Evolutionary conservation across 2,329 filamentous ascomycete species (phyloP).

Genomic region (Dactylonectria macrodidyma): DNA sequence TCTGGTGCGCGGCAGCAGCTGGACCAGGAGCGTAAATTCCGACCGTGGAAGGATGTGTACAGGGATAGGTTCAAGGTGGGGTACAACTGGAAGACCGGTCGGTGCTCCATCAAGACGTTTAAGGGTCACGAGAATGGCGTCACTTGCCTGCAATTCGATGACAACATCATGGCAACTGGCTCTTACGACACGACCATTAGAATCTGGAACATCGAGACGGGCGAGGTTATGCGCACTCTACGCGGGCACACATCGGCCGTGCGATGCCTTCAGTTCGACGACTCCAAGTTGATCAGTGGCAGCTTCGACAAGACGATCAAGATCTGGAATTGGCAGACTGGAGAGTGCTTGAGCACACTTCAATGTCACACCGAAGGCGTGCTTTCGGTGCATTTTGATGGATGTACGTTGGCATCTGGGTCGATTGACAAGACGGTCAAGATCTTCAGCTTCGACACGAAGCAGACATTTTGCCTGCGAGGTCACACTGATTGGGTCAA

Average conservation of each 20-base stretch:
- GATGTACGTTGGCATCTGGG: constrained; percentile 86
- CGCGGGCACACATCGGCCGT: constrained; percentile 87
- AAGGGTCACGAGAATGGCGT: constrained; percentile 87
- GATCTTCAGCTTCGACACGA: constrained; percentile 92
- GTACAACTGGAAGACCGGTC: constrained; percentile 96
- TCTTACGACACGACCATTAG: constrained; percentile 97
- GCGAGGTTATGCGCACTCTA: constrained; percentile 88
- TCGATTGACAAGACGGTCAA: constrained; percentile 92
- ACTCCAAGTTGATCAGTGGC: constrained; percentile 90
- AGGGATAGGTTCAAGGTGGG: constrained; percentile 95
- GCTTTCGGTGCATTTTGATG: constrained; percentile 89
- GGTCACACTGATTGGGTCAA: constrained; percentile 98
- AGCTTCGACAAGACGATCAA: constrained; percentile 90
- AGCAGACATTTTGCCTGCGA: constrained; percentile 82
- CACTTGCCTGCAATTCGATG: constrained; percentile 75
- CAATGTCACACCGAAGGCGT: constrained; percentile 86
- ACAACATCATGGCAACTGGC: constrained; percentile 91
- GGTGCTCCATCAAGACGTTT: constrained; percentile 87
- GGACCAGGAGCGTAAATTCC: constrained; percentile 64
- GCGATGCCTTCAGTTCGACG: constrained; percentile 92
- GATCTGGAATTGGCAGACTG: constrained; percentile 97
- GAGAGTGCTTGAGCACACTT: constrained; percentile 86
- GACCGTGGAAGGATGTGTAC: constrained; percentile 97
- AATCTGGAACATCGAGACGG: constrained; percentile 94
- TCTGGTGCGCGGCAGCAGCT: constrained; percentile 52